Evolutionary conservation across 2,329 filamentous ascomycete genomes (phyloP).

Genomic region (Xylaria sp.): DNA sequence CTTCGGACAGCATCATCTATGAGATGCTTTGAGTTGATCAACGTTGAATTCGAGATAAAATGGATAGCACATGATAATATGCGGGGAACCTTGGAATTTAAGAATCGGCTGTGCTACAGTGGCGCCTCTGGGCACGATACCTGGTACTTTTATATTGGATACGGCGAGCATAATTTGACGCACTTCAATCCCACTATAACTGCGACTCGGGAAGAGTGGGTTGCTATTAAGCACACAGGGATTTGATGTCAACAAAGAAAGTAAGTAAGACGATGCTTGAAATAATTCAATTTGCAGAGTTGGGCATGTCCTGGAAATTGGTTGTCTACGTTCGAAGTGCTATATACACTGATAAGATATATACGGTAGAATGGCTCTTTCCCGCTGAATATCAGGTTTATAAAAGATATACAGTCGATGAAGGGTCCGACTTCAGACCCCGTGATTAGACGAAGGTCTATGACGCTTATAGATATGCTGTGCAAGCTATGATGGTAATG

Average conservation of each 20-base stretch:
- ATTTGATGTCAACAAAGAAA: not conserved
- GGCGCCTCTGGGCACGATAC: too few species aligned
- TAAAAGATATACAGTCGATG: not conserved
- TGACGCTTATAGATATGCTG: not conserved
- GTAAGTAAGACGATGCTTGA: too few species aligned
- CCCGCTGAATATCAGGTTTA: not conserved
- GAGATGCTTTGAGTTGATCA: too few species aligned
- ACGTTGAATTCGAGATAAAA: too few species aligned
- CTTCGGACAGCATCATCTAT: too few species aligned
- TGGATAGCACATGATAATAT: too few species aligned
- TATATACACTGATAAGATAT: not conserved
- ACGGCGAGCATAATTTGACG: not conserved
- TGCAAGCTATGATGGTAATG: not conserved
- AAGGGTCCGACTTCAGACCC: not conserved
- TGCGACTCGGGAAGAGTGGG: not conserved
- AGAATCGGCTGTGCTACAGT: too few species aligned
- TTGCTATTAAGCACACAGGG: not conserved
- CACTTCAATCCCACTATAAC: not conserved
- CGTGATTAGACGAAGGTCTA: too few species aligned
- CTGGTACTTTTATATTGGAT: not conserved
- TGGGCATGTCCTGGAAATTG: too few species aligned
- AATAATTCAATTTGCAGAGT: too few species aligned
- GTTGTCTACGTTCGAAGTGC: too few species aligned
- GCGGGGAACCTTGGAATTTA: too few species aligned
- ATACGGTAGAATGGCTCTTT: not conserved